Conservation (phyloP, 257 asterid species). For the Echium plantagineum region DNA sequence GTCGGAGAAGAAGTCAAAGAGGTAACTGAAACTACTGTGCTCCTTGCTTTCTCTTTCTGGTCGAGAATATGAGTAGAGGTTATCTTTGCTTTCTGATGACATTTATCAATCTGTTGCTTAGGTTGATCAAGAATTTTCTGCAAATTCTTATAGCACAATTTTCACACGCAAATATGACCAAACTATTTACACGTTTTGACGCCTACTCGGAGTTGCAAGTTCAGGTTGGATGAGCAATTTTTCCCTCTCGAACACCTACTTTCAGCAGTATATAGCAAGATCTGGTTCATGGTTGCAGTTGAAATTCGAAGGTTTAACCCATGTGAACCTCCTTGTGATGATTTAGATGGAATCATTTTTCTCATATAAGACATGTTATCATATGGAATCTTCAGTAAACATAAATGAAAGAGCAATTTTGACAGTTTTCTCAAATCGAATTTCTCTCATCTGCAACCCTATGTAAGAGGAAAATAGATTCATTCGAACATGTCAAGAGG, state of each 20-base stretch:
- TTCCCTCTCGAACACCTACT: background rate
- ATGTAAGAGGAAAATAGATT: too few species aligned
- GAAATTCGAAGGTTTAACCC: background rate
- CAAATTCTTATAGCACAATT: background rate
- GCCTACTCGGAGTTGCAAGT: too few species aligned
- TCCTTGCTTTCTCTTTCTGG: background rate
- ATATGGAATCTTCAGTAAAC: background rate
- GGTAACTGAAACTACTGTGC: background rate
- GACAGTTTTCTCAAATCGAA: too few species aligned
- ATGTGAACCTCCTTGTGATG: background rate
- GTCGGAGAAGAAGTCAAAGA: slow-evolving; percentile 1
- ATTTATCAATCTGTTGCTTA: background rate
- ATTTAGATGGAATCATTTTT: too few species aligned
- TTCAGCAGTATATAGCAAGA: background rate
- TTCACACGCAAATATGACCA: background rate
- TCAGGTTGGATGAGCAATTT: too few species aligned
- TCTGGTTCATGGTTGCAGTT: background rate
- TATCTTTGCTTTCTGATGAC: too few species aligned
- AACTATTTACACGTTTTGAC: too few species aligned
- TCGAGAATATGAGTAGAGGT: background rate
- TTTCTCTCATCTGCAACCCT: too few species aligned
- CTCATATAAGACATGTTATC: too few species aligned
- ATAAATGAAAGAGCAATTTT: too few species aligned
- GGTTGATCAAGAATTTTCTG: background rate
- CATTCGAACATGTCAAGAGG: too few species aligned